A percentile compares a stretch with the other conserved stretches of the same genome.
phyloP scores from a whole-genome alignment of 78 protist genomes.

The Guillardia theta region DNA sequence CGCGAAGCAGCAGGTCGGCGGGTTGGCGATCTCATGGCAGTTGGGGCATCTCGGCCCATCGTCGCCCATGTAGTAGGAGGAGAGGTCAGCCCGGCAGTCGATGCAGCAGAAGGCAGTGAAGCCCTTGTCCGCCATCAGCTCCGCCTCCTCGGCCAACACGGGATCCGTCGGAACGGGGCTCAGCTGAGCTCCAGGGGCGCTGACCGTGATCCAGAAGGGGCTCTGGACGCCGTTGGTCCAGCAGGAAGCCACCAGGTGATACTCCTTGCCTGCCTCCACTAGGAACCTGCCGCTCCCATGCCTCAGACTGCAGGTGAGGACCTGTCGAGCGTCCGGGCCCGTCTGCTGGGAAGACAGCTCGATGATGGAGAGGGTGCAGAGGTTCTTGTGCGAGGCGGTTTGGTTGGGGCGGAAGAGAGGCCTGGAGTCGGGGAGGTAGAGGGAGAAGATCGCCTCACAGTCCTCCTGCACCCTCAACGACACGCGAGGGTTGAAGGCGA shows the following conservation, averaged over 20 bases:
- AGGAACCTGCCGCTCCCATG: no score
- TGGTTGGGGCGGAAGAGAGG: no score
- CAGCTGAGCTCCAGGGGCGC: no score
- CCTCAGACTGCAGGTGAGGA: no score
- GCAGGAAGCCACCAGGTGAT: not conserved
- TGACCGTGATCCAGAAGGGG: not conserved
- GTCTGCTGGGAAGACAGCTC: no score
- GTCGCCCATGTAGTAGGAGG: not conserved
- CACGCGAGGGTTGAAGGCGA: not conserved
- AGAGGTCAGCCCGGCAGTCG: not conserved
- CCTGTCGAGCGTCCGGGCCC: no score
- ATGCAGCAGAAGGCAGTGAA: not conserved
- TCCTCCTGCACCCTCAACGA: no score
- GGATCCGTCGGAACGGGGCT: no score
- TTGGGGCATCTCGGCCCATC: not conserved
- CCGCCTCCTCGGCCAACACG: not conserved
- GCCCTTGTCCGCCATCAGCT: not conserved
- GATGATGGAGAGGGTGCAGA: no score
- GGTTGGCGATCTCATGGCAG: not conserved
- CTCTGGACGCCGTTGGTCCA: not conserved
- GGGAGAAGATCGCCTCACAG: no score
- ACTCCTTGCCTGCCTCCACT: not conserved
- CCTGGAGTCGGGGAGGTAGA: no score
- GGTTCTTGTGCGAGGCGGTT: no score
- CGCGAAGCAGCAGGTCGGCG: not conserved